Conservation (phyloP, 2,329 filamentous ascomycete species). For the Claviceps lovelessii region DNA sequence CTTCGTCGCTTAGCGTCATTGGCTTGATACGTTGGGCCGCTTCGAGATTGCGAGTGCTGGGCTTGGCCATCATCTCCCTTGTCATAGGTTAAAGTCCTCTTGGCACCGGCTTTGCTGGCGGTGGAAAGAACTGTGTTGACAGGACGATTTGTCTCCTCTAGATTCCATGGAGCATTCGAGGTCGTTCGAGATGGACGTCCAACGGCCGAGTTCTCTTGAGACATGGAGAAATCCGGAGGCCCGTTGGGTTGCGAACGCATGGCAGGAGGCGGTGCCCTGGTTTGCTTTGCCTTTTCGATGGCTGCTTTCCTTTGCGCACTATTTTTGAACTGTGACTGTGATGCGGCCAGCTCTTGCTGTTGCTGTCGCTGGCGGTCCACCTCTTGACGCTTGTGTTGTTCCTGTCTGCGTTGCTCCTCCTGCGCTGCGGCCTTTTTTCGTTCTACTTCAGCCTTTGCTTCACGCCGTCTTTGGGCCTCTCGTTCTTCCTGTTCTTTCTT, state of each 20-base stretch:
- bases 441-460: slow-evolving; percentile 69
- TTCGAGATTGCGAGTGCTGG: slow-evolving; percentile 30
- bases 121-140: slow-evolving; percentile 48
- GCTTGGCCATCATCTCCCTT: slow-evolving; percentile 39
- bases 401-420: slow-evolving; percentile 49
- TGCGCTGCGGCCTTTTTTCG: slow-evolving; percentile 55
- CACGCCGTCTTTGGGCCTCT: slow-evolving; percentile 62
- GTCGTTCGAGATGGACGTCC: slow-evolving; percentile 46
- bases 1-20: slow-evolving; percentile 68
- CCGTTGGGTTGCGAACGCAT: slow-evolving; percentile 39
- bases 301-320: slow-evolving; percentile 47
- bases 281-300: slow-evolving; percentile 52
- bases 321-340: slow-evolving; percentile 52
- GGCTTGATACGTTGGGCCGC: slow-evolving; percentile 48
- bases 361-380: slow-evolving; percentile 46
- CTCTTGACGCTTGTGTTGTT: slow-evolving; percentile 45
- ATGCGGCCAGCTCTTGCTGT: slow-evolving; percentile 43
- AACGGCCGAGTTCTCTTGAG: slow-evolving; percentile 19
- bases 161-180: slow-evolving; percentile 33
- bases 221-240: slow-evolving; percentile 29
- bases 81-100: slow-evolving; percentile 58
- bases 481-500: slow-evolving; percentile 79
- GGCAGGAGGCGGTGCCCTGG: slow-evolving; percentile 46
- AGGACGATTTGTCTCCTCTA: slow-evolving; percentile 47
- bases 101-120: slow-evolving; percentile 46